A percentile compares a stretch with the other conserved stretches of the same genome.
Conservation (phyloP, 176 grass and related monocot genomes). For the Thalia dealbata region DNA sequence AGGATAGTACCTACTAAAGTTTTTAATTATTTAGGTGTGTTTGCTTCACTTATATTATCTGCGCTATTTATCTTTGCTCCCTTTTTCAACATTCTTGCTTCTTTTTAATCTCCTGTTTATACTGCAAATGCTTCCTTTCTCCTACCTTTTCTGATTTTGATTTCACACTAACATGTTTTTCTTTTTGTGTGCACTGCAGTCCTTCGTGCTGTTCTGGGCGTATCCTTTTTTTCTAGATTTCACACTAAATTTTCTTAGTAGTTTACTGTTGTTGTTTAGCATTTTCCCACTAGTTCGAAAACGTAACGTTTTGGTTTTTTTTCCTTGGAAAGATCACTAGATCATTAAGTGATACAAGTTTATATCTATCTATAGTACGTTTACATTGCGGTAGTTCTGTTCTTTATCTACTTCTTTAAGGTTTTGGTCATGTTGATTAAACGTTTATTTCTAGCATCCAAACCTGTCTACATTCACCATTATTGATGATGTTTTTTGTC, state of each 20-base stretch:
- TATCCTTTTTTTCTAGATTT: slow-evolving; percentile 71
- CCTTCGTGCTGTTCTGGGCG: slow-evolving; percentile 93
- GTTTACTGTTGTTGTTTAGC: neutral
- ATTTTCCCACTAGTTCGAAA: neutral
- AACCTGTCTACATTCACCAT: no score
- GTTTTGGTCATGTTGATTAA: no score
- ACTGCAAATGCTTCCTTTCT: neutral
- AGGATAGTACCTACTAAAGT: no score
- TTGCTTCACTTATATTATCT: no score
- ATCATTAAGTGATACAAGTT: neutral
- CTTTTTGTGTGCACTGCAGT: slow-evolving; percentile 34
- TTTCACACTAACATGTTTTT: slow-evolving; percentile 20
- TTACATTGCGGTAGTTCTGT: neutral
- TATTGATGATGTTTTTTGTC: no score
- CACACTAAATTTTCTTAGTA: neutral
- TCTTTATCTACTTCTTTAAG: no score
- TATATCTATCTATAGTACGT: neutral
- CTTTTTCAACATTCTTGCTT: neutral
- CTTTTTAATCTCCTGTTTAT: neutral
- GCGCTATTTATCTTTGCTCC: neutral
- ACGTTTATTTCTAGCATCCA: no score
- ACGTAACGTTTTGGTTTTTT: neutral
- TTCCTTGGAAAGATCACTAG: neutral
- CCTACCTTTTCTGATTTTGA: neutral
- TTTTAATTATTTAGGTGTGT: no score